Percentiles rank a stretch among this genome's conserved stretches.
Conservation (phyloP, 305 asterid genomes). For the Solanum hybrid region DNA sequence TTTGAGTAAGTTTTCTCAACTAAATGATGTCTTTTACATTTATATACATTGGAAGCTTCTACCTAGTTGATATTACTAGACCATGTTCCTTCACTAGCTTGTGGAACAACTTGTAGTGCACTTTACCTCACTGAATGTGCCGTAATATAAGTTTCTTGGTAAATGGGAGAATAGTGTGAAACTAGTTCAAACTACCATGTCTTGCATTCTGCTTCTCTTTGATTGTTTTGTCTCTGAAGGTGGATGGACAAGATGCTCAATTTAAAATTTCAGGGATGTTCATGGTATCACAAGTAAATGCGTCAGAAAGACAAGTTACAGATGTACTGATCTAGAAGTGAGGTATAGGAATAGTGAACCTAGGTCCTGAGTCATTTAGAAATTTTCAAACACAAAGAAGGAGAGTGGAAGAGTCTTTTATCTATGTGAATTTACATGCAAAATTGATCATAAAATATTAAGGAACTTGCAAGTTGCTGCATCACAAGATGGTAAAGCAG, state of each 20-base stretch:
- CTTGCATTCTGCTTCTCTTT: not conserved
- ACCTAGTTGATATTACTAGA: not conserved
- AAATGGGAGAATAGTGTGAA: not conserved
- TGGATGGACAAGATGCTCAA: not conserved
- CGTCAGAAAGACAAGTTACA: not conserved
- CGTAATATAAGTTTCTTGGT: not conserved
- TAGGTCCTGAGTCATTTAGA: not conserved
- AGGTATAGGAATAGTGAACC: not conserved
- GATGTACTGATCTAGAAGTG: not conserved
- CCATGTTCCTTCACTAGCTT: not conserved
- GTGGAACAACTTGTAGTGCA: not conserved
- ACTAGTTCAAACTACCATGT: not conserved
- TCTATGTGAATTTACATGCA: not conserved
- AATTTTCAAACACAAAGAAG: not conserved
- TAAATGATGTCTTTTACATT: not conserved
- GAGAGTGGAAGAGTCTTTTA: not conserved
- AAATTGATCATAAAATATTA: not conserved
- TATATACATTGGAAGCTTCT: not conserved
- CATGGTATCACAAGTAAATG: not conserved
- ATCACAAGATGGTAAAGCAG: not conserved
- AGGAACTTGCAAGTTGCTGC: not conserved
- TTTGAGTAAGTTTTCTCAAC: constrained; percentile 64
- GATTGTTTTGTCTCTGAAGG: not conserved
- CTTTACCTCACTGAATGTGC: not conserved
- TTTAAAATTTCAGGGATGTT: not conserved